These are phyloP conservation scores for Syncephalastrum monosporum DNA, from an alignment of 371 early-diverging fungal species.

Conservation along the genomic window DNA sequence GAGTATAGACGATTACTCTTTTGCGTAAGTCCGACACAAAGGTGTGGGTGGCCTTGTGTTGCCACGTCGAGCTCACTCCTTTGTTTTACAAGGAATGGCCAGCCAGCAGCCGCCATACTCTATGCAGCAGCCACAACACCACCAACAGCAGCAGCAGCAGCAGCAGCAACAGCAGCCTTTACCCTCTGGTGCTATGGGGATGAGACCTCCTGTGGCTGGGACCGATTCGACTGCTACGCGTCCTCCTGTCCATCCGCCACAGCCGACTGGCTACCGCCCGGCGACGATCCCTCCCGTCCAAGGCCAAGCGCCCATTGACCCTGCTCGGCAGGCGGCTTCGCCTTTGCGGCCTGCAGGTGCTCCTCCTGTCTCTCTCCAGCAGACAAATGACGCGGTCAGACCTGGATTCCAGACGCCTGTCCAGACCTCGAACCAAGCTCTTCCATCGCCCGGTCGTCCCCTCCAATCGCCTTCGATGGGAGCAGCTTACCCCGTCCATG, in stretches of 20 bases:
- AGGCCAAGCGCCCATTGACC: slow-evolving; percentile 20
- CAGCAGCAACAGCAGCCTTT: slow-evolving; percentile 3
- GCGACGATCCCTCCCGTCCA: slow-evolving; percentile 18
- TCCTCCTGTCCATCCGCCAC: slow-evolving; percentile 9
- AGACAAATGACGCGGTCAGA: too few relatives aligned
- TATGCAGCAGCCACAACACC: slow-evolving; percentile 19
- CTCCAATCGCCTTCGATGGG: slow-evolving; percentile 12
- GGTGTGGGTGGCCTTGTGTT: background rate
- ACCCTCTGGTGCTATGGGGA: background rate
- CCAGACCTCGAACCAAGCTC: too few relatives aligned
- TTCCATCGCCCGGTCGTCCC: background rate
- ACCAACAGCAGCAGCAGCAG: slow-evolving; percentile 1
- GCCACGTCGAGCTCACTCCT: background rate
- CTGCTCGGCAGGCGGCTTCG: background rate
- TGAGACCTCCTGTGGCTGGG: background rate
- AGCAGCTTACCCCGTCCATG: background rate
- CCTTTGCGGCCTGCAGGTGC: slow-evolving; percentile 1
- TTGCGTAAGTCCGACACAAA: too few relatives aligned
- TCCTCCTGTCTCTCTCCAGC: background rate
- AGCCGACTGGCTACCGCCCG: slow-evolving; percentile 2
- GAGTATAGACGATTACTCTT: too few relatives aligned
- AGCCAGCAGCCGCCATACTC: slow-evolving; percentile 18
- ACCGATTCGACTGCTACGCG: slow-evolving; percentile 4
- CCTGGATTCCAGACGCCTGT: too few relatives aligned
- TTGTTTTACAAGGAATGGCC: slow-evolving; percentile 9